Base-by-base conservation (phyloP, 1,284 basidiomycete genomes). In the Ustilago cynodontis region DNA sequence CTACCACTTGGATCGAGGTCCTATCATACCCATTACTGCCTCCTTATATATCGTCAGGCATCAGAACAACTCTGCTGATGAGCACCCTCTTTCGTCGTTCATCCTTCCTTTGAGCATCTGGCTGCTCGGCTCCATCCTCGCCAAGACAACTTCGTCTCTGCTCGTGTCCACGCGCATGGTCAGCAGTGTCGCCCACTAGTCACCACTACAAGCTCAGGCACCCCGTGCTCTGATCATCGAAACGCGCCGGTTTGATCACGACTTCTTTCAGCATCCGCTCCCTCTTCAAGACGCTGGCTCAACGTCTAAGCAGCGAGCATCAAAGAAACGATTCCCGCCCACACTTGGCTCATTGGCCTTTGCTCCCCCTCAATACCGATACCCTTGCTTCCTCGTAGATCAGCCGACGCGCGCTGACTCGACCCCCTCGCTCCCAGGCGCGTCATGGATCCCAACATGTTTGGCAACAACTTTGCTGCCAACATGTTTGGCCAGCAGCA, bases 381-480 rank as follows among this genome's bases (percentile, higher is more conserved):
- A 49, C 14, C 26, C 33, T 8, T 11, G n/a, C 55, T 10, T 53
- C 45, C 0, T 60, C 29, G 51, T 64, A 57, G 47, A 59, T 66
- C 63, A 62, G 63, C 63, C 26, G 56, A 63, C 64, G 69, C 64
- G 64, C 63, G 65, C 61, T 64, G 71, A 59, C 37, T 62, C 65
- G 65, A 18, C 61, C 49, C n/a, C 6, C 35, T 16, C 41, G 31
- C 60, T 60, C 52, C 3, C 20, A 28, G 47, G 73, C 65, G 69
- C 69, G 64, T 61, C 69, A 77, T 77, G 74, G 65, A 77, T 58
- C 74, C 74, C 59, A 69, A 71, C 74, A 68, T 77, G 69, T 77
- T 77, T 55, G 69, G 74, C 69, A 77, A 71, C 62, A 62, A 69
- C 52, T 71, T 71, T 69, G 74, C 74, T 59, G 69, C 59, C 45